Conservation (phyloP, 306 rosid species). For the Gastrolobium villosum region DNA sequence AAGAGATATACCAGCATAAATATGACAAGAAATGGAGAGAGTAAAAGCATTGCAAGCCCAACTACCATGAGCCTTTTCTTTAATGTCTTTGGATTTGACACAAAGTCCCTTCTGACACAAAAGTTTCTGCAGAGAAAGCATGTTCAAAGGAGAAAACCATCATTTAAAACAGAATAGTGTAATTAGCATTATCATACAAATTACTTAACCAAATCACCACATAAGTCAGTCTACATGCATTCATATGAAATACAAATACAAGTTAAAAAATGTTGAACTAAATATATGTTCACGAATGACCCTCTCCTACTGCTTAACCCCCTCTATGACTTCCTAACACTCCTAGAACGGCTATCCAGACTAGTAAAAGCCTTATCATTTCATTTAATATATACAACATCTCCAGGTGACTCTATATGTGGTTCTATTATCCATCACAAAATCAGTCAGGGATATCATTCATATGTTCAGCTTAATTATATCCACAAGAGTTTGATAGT, state of each 20-base stretch:
- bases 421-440: background rate
- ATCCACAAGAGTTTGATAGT: background rate
- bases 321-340: background rate
- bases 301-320: background rate
- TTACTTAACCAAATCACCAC: background rate
- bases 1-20: slow-evolving; percentile 96
- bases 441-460: background rate
- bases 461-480: background rate
- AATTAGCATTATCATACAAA: slow-evolving; percentile 31
- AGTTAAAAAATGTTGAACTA: background rate
- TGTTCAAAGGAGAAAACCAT: slow-evolving; percentile 42
- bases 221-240: background rate
- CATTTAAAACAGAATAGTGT: slow-evolving; percentile 22
- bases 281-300: background rate
- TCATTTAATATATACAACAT: background rate
- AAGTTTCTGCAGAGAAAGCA: slow-evolving; percentile 70
- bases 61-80: slow-evolving; percentile 89
- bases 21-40: slow-evolving; percentile 96
- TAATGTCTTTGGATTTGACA: slow-evolving; percentile 80
- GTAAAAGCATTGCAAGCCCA: slow-evolving; percentile 88
- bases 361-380: background rate
- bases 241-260: slow-evolving; percentile 33
- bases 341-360: background rate
- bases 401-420: background rate
- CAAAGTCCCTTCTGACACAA: slow-evolving; percentile 75